These are phyloP conservation scores for Saturnispora kantuleensis DNA, from an alignment of 805 yeast species.

Conservation along the genomic window DNA sequence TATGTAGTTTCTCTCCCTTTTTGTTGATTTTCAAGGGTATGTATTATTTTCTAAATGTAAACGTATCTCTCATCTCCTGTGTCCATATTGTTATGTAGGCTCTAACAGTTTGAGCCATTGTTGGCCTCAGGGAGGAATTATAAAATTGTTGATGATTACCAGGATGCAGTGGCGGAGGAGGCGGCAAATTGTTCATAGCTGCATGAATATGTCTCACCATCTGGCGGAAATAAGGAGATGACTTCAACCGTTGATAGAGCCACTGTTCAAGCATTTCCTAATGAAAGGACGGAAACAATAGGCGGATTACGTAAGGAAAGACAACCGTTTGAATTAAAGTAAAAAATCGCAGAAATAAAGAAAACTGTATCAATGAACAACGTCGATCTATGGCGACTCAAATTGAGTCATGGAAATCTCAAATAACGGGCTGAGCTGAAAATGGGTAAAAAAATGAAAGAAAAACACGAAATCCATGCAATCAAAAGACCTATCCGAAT, in stretches of 20 bases:
- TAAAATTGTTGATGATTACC: background rate
- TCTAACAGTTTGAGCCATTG: constrained; percentile 42
- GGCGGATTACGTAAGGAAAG: too few relatives aligned
- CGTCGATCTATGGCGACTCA: too few relatives aligned
- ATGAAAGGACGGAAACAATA: background rate
- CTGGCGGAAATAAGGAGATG: constrained; percentile 48
- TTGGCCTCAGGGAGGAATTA: constrained; percentile 31
- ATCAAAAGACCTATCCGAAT: too few relatives aligned
- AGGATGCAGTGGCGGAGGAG: constrained; percentile 27
- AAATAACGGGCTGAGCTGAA: too few relatives aligned
- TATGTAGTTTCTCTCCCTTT: background rate
- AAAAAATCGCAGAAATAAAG: background rate
- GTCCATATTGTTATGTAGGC: constrained; percentile 52
- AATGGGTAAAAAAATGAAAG: too few relatives aligned
- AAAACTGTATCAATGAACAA: too few relatives aligned
- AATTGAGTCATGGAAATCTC: too few relatives aligned
- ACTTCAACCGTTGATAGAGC: constrained; percentile 37
- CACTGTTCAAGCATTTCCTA: constrained; percentile 36
- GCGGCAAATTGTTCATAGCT: constrained; percentile 49
- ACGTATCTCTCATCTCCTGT: constrained; percentile 48
- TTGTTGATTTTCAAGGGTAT: constrained; percentile 7
- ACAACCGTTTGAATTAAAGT: background rate
- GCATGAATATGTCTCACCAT: constrained; percentile 58
- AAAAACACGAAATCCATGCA: too few relatives aligned
- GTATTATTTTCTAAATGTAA: constrained; percentile 35